Evolutionary conservation across 2,329 filamentous ascomycete species (phyloP).

Genomic region (Trichoderma hamatum): DNA sequence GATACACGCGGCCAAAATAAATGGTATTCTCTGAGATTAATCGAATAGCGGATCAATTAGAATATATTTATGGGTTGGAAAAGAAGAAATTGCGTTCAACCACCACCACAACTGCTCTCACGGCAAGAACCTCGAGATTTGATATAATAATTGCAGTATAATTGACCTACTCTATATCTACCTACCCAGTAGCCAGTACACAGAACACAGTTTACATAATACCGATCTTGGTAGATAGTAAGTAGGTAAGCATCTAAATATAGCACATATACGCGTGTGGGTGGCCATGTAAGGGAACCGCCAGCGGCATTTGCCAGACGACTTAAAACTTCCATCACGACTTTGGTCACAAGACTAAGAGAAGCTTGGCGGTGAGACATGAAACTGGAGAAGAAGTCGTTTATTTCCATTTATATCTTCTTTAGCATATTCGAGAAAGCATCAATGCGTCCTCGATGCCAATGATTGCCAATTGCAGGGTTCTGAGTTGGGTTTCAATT

Average conservation of each 20-base stretch:
- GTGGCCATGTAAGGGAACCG: background rate
- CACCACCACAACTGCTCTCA: background rate
- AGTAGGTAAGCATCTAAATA: background rate
- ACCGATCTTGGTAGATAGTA: background rate
- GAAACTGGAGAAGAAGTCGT: background rate
- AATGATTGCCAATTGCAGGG: background rate
- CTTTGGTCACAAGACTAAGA: background rate
- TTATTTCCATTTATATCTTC: background rate
- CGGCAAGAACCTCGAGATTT: background rate
- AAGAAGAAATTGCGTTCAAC: background rate
- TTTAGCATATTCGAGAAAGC: background rate
- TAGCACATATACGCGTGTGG: background rate
- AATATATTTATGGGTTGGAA: background rate
- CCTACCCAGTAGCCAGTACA: background rate
- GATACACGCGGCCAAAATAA: too few species aligned
- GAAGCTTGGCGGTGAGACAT: background rate
- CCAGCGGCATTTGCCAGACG: background rate
- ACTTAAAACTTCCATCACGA: background rate
- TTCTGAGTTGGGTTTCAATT: background rate
- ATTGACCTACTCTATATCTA: background rate
- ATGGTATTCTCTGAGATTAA: background rate
- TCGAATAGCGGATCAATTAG: background rate
- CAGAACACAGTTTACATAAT: background rate
- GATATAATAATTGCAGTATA: background rate
- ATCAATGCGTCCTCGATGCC: background rate